Percentiles rank a stretch among this genome's conserved stretches.
phyloP scores from a whole-genome alignment of 1,284 basidiomycete species.

The Volvariella surrecta region DNA sequence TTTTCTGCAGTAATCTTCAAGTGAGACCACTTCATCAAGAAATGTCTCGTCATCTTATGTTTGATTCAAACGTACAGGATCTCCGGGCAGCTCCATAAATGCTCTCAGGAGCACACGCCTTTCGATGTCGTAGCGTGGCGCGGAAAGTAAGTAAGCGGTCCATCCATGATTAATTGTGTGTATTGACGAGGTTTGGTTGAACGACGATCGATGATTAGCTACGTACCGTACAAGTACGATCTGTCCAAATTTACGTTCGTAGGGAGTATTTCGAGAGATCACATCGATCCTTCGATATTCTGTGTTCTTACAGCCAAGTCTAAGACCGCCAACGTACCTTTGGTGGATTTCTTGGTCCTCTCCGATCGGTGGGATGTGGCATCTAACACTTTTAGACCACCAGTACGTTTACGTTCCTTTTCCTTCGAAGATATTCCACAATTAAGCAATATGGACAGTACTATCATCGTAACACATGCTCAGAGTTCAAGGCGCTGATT shows the following conservation, averaged over 20 bases:
- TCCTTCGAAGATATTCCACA: background rate
- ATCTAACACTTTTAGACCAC: constrained; percentile 36
- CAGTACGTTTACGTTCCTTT: constrained; percentile 26
- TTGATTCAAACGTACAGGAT: constrained; percentile 28
- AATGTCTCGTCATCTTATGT: constrained; percentile 4
- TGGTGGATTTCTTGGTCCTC: constrained; percentile 58
- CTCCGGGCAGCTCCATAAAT: constrained; percentile 45
- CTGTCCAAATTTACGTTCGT: no score
- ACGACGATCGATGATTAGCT: no score
- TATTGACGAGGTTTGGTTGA: no score
- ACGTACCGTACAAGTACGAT: no score
- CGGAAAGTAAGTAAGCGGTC: constrained; percentile 55
- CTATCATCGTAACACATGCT: constrained; percentile 55
- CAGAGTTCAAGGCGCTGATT: constrained; percentile 55
- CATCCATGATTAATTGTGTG: no score
- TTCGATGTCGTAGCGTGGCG: constrained; percentile 72
- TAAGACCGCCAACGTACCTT: constrained; percentile 44
- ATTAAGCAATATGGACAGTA: constrained; percentile 26
- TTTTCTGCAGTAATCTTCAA: no score
- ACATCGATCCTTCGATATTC: no score
- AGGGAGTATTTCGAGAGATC: no score
- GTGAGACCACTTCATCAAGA: no score
- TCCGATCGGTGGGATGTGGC: constrained; percentile 58
- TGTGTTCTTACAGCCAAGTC: constrained; percentile 58
- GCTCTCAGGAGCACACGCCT: constrained; percentile 56